A percentile compares a stretch with the other conserved stretches of the same genome.
Conservation (phyloP, 2,329 filamentous ascomycete species). For the Dendryphion nanum region DNA sequence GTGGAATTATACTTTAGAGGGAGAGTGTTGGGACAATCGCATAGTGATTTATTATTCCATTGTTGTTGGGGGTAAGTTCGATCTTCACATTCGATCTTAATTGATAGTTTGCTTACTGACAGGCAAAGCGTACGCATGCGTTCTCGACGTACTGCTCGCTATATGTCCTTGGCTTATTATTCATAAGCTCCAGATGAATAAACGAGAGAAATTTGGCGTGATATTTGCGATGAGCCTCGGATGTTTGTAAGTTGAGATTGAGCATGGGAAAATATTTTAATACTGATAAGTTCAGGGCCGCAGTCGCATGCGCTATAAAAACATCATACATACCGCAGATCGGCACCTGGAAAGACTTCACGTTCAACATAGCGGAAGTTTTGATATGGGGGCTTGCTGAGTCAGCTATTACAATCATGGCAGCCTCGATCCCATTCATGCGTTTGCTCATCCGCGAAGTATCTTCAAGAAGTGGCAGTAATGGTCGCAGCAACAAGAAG, state of each 20-base stretch:
- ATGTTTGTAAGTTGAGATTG: conserved; percentile 12
- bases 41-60: conserved; percentile 3
- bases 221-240: conserved; percentile 26
- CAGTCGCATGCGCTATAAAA: conserved; percentile 19
- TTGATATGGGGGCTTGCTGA: conserved; percentile 27
- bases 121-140: conserved; percentile 8
- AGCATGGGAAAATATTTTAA: conserved; percentile 11
- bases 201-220: conserved; percentile 23
- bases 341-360: conserved; percentile 4
- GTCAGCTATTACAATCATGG: conserved; percentile 27
- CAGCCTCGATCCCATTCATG: conserved; percentile 24
- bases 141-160: conserved; percentile 29
- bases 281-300: conserved; percentile 12
- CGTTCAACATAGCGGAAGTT: conserved; percentile 7
- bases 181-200: conserved; percentile 25
- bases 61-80: neutral
- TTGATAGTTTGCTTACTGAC: too few species aligned
- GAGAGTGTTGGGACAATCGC: conserved; percentile 8
- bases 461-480: neutral
- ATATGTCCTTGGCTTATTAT: conserved; percentile 25
- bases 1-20: conserved; percentile 7
- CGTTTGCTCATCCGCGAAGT: conserved; percentile 18
- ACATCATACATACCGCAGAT: conserved; percentile 19
- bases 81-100: too few species aligned
- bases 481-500: neutral